These are phyloP conservation scores for Alternaria panax DNA, from an alignment of 2,329 filamentous ascomycete species.

Conservation along the genomic window DNA sequence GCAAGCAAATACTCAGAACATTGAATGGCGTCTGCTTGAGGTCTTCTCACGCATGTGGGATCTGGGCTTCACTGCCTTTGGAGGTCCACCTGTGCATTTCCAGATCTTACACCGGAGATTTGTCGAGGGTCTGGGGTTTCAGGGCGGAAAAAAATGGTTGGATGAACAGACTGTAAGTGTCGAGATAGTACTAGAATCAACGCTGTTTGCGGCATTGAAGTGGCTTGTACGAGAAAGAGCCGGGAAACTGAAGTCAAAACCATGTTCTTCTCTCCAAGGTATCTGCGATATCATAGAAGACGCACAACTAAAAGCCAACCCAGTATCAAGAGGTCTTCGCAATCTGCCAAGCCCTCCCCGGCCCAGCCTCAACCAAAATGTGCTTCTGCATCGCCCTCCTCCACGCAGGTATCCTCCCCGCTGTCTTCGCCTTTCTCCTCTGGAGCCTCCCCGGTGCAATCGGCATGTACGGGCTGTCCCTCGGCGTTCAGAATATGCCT, in stretches of 20 bases:
- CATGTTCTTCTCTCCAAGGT: too few relatives aligned
- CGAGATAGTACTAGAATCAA: background rate
- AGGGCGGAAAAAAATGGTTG: slow-evolving; percentile 67
- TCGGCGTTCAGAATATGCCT: slow-evolving; percentile 69
- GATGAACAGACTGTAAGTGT: slow-evolving; percentile 69
- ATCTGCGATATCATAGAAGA: background rate
- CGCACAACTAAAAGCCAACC: background rate
- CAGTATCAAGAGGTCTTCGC: slow-evolving; percentile 78
- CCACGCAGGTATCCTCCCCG: slow-evolving; percentile 65
- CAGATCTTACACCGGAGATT: slow-evolving; percentile 71
- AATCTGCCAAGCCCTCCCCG: slow-evolving; percentile 71
- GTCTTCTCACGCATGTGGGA: slow-evolving; percentile 58
- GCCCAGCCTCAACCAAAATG: slow-evolving; percentile 76
- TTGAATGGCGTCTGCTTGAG: slow-evolving; percentile 35
- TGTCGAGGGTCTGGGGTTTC: slow-evolving; percentile 58
- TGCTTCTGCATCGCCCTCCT: slow-evolving; percentile 72
- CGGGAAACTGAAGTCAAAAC: background rate
- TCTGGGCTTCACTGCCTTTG: slow-evolving; percentile 70
- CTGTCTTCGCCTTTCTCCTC: slow-evolving; percentile 66
- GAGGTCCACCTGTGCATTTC: slow-evolving; percentile 74
- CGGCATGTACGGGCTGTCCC: slow-evolving; percentile 71
- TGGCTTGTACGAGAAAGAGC: background rate
- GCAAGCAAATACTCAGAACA: slow-evolving; percentile 28
- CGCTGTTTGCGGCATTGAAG: background rate
- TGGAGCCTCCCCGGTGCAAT: slow-evolving; percentile 76